Conservation (phyloP, 2,329 filamentous ascomycete species). For the Bisporella sp. region DNA sequence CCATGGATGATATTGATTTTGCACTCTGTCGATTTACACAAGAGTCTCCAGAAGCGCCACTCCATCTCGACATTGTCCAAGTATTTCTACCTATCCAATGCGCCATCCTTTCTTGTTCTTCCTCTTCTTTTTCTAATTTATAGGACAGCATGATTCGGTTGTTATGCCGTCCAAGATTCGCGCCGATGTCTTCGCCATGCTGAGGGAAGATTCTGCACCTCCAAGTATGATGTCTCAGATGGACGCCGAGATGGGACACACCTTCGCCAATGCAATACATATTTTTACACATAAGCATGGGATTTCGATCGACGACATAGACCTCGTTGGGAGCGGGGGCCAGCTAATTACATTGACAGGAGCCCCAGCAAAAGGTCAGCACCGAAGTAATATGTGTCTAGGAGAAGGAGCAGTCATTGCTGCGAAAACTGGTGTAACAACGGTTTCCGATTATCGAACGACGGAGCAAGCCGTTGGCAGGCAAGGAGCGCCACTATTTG, state of each 20-base stretch:
- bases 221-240: slow-evolving; percentile 28
- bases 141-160: slow-evolving; percentile 25
- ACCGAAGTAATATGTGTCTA: slow-evolving; percentile 27
- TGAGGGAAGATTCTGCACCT: slow-evolving; percentile 26
- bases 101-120: slow-evolving; percentile 1
- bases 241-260: slow-evolving; percentile 27
- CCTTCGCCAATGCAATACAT: slow-evolving; percentile 26
- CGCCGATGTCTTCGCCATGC: slow-evolving; percentile 25
- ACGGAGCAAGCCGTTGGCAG: slow-evolving; percentile 28
- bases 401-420: slow-evolving; percentile 28
- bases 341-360: slow-evolving; percentile 25
- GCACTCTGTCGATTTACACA: slow-evolving; percentile 27
- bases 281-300: slow-evolving; percentile 25
- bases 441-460: slow-evolving; percentile 27
- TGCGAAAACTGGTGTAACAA: slow-evolving; percentile 28
- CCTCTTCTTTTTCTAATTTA: no score
- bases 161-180: slow-evolving; percentile 28
- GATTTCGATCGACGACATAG: slow-evolving; percentile 25
- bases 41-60: slow-evolving; percentile 22
- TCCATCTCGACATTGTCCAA: slow-evolving; percentile 24
- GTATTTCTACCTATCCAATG: slow-evolving; percentile 8
- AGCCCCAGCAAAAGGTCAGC: slow-evolving; percentile 23
- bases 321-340: slow-evolving; percentile 26
- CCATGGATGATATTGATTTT: slow-evolving; percentile 28
- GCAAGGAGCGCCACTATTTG: slow-evolving; percentile 26